Percentiles rank a stretch among this genome's conserved stretches.
phyloP scores from a whole-genome alignment of 2,329 filamentous ascomycete genomes.

The Pseudogymnoascus sp. region DNA sequence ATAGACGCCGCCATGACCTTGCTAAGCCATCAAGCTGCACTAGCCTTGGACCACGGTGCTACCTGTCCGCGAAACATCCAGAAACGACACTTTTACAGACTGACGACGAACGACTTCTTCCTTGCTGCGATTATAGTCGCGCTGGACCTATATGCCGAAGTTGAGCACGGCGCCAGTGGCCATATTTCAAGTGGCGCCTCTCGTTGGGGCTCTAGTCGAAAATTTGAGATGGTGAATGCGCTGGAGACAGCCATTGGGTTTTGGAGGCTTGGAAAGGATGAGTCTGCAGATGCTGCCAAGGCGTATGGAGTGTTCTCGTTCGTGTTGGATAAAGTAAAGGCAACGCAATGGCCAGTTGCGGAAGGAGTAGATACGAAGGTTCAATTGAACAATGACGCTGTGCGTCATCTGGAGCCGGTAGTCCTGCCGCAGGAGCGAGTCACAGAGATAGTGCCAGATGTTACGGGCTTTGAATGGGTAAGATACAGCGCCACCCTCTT shows the following conservation, averaged over 20 bases:
- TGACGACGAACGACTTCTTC: constrained; percentile 13
- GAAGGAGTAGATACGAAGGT: neutral
- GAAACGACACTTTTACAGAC: constrained; percentile 10
- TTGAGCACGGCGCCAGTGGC: neutral
- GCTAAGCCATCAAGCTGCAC: constrained; percentile 10
- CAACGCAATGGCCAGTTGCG: neutral
- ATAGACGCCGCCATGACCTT: constrained; percentile 12
- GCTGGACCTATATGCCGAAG: constrained; percentile 12
- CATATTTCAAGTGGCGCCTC: neutral
- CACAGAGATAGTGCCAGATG: neutral
- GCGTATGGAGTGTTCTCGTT: constrained; percentile 16
- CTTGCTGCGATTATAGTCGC: constrained; percentile 13
- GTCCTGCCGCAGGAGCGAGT: neutral
- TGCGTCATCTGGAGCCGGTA: neutral
- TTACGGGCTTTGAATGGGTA: constrained; percentile 6
- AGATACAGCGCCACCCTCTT: neutral
- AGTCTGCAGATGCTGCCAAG: constrained; percentile 14
- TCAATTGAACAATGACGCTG: neutral
- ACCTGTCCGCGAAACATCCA: neutral
- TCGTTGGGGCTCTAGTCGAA: constrained; percentile 9
- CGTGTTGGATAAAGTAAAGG: constrained; percentile 8
- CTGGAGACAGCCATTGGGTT: constrained; percentile 11
- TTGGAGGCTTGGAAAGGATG: constrained; percentile 11
- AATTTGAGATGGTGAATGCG: constrained; percentile 12
- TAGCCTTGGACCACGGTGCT: constrained; percentile 3